phyloP scores from a whole-genome alignment of 1,139 yeast genomes.

The Saccharomyces pastorianus region DNA sequence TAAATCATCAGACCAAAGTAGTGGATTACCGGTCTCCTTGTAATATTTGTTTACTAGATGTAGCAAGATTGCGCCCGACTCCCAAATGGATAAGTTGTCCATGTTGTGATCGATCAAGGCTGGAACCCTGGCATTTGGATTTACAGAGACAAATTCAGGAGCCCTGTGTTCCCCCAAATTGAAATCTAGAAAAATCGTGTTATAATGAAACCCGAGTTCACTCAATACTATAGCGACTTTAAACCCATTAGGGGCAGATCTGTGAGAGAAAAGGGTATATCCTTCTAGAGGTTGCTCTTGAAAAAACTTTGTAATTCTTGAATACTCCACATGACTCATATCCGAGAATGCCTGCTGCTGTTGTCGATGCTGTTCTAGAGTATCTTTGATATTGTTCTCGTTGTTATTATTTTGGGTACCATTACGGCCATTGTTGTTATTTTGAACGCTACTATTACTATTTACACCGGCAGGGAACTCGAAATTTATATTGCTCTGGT shows the following conservation, averaged over 20 bases:
- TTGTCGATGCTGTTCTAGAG: constrained; percentile 14
- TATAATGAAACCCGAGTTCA: constrained; percentile 71
- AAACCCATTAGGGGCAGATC: constrained; percentile 95
- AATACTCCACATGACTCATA: constrained; percentile 23
- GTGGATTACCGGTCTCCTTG: constrained; percentile 64
- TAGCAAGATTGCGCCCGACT: constrained; percentile 81
- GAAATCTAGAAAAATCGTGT: constrained; percentile 81
- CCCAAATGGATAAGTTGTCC: constrained; percentile 83
- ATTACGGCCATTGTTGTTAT: background rate
- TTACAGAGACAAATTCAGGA: constrained; percentile 83
- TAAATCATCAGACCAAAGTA: constrained; percentile 72
- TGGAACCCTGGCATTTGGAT: constrained; percentile 93
- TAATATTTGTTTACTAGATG: constrained; percentile 64
- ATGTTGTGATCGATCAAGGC: constrained; percentile 82
- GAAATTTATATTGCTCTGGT: constrained; percentile 21
- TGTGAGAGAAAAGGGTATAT: constrained; percentile 76
- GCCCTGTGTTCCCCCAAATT: constrained; percentile 86
- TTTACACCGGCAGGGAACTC: constrained; percentile 13
- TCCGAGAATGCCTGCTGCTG: constrained; percentile 7
- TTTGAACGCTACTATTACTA: constrained; percentile 3
- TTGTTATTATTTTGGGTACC: constrained; percentile 12
- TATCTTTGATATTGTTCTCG: constrained; percentile 16
- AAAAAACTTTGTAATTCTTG: constrained; percentile 67
- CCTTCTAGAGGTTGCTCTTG: constrained; percentile 77
- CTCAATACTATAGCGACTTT: constrained; percentile 87